These are phyloP conservation scores for Metschnikowia henanensis DNA, from an alignment of 805 yeast genomes.

Conservation along the genomic window DNA sequence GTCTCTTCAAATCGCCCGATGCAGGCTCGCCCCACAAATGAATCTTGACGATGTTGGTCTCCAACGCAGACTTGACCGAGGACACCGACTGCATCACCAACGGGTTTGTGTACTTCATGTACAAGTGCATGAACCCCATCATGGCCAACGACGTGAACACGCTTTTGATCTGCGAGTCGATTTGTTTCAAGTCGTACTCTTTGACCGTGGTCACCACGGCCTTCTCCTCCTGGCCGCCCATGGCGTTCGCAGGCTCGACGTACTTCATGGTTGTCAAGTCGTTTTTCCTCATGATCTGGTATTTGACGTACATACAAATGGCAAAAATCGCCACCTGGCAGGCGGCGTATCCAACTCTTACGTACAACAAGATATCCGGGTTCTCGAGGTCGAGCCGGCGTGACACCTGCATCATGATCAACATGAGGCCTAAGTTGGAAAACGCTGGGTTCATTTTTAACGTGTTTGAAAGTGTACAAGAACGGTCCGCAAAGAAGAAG, in stretches of 20 bases:
- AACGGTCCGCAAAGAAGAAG: too few species aligned
- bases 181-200: slow-evolving; percentile 91
- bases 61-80: slow-evolving; percentile 87
- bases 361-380: slow-evolving; percentile 69
- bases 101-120: slow-evolving; percentile 97
- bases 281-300: slow-evolving; percentile 67
- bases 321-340: slow-evolving; percentile 65
- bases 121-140: slow-evolving; percentile 98
- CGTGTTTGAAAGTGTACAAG: too few species aligned
- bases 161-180: slow-evolving; percentile 76
- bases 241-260: slow-evolving; percentile 79
- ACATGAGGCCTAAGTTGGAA: slow-evolving; percentile 84
- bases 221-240: slow-evolving; percentile 74
- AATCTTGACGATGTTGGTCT: slow-evolving; percentile 87
- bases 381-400: slow-evolving; percentile 87
- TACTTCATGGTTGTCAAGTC: slow-evolving; percentile 91
- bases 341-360: slow-evolving; percentile 67
- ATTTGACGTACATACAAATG: slow-evolving; percentile 65
- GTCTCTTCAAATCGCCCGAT: slow-evolving; percentile 90
- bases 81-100: slow-evolving; percentile 91
- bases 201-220: slow-evolving; percentile 88
- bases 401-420: slow-evolving; percentile 94
- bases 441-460: slow-evolving; percentile 80
- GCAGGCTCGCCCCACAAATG: slow-evolving; percentile 84
- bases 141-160: slow-evolving; percentile 87